Evolutionary conservation across 2,329 filamentous ascomycete genomes (phyloP), one percentile per base, ranked within the genome.

Genomic region (Tricladium varicosporioides): DNA sequence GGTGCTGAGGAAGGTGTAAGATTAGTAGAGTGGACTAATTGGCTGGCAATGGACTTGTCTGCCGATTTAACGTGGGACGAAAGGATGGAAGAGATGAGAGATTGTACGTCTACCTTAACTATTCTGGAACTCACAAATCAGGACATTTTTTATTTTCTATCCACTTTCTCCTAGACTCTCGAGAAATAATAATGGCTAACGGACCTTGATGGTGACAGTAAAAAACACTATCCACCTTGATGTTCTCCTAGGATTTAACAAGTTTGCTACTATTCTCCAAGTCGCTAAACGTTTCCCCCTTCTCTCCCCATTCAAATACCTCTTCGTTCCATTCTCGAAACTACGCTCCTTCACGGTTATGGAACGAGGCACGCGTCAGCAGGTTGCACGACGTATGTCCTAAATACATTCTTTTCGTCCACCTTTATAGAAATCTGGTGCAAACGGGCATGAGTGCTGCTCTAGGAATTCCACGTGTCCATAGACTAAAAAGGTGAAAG

Each of bases 41-140:
- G 57, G 53, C 36, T 59, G 13, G 42, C 36, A 8, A 54, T 52
- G 49, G 57, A 56, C 42, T 31, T 59, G 11, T 49, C 57, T 15
- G 53, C 46, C 2, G 53, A 57, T 53, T 32, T 59, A 14, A 11
- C 50, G 14, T 57, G 22, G 5, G 54, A 40, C 13, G 19, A 19
- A 5, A 27, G 54, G 15, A 51, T 54, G 53, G 43, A 51, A 10
- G 22, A 54, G 14, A 51, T 56, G 53, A 54, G 48, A 51, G 53
- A 56, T 19, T 4, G 47, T 54, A 59, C 44, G 32, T 16, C 22
- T 27, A 27, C 22, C 22, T 27, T 27, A 7, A 27, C 22, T 27
- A 27, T 27, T 7, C 22, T 7, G 7, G 22, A 27, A 27, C 22
- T 27, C 22, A 27, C 22, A 27, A 27, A 27, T 27, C 22, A 27